Evolutionary conservation across 2,329 filamentous ascomycete species (phyloP).

Genomic region (Myriosclerotinia duriaeana): DNA sequence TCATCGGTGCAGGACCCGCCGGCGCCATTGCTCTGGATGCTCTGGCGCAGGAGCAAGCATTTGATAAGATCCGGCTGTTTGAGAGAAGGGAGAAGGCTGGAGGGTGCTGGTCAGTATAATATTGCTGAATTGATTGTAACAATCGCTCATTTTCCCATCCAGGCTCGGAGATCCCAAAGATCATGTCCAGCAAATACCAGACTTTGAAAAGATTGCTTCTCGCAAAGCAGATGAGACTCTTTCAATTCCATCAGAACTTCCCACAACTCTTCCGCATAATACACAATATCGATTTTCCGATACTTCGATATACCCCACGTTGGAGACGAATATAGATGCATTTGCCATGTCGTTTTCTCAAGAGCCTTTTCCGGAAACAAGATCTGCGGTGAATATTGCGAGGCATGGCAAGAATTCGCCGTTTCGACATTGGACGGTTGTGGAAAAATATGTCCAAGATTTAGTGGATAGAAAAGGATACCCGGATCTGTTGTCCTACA

Average conservation of each 20-base stretch:
- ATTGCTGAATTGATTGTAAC: background rate
- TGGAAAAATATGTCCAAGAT: slow-evolving; percentile 54
- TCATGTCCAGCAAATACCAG: slow-evolving; percentile 43
- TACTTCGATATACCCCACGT: slow-evolving; percentile 59
- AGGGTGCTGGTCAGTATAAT: slow-evolving; percentile 57
- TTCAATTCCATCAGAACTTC: slow-evolving; percentile 49
- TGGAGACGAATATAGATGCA: slow-evolving; percentile 65
- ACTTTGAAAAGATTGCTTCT: slow-evolving; percentile 49
- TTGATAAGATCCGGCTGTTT: slow-evolving; percentile 61
- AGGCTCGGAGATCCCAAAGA: slow-evolving; percentile 47
- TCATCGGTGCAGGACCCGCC: slow-evolving; percentile 61
- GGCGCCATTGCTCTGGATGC: slow-evolving; percentile 62
- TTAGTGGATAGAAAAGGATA: slow-evolving; percentile 56
- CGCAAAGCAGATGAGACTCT: slow-evolving; percentile 53
- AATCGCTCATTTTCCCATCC: slow-evolving; percentile 1
- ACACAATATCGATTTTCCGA: slow-evolving; percentile 53
- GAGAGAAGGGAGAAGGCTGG: slow-evolving; percentile 59
- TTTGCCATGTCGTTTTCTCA: slow-evolving; percentile 60
- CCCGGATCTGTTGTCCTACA: slow-evolving; percentile 52
- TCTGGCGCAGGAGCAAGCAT: slow-evolving; percentile 56
- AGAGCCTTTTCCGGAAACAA: slow-evolving; percentile 51
- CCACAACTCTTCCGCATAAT: slow-evolving; percentile 46
- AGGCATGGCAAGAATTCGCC: slow-evolving; percentile 58
- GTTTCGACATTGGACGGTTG: slow-evolving; percentile 60
- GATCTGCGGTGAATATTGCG: slow-evolving; percentile 45